Base-by-base conservation (phyloP, 306 rosid genomes). In the Trichosanthes truncata region DNA sequence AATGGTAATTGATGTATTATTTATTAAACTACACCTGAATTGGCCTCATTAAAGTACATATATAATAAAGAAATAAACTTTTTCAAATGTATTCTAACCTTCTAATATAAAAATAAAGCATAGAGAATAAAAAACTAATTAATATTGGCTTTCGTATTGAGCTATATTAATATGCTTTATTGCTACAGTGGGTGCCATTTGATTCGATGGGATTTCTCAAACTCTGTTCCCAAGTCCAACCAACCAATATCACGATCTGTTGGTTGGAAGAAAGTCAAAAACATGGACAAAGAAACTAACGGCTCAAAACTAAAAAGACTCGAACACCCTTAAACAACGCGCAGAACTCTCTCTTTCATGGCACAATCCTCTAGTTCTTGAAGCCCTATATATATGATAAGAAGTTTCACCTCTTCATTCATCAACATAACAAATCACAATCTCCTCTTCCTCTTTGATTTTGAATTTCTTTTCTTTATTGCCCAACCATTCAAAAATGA, bases 401-500 rank as follows among this genome's bases (percentile, higher is more conserved):
- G 69, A 56, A 56, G 13, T 21, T 56, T 17, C 43, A 15, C 69
- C 12, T 63, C 23, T n/a, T 56, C 62, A 29, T 29, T 29, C 33
- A 29, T 29, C 33, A 29, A 29, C 33, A 29, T 29, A 1, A 29
- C 33, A 29, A 29, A 29, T 29, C 33, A 56, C 29, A n/a, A n/a
- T 56, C 62, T 8, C 31, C 6, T 21, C 38, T 15, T 14, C 11
- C 35, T 12, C n/a, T 36, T 29, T 1, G 33, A 15, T 51, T 31
- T 6, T 0, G 11, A 12, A 13, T 76, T 45, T 46, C 18, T 5
- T 46, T 59, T 20, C 40, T 21, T 15, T 60, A 38, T 38, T 21
- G 38, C 20, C 4, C 45, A 23, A 21, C 56, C 10, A 53, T 61
- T 26, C 36, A 88, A 86, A n/a, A 46, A 93, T 89, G 97, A 91